Percentiles rank a stretch among this genome's conserved stretches.
These are phyloP conservation scores for Aspergillus neotritici DNA, from an alignment of 2,329 filamentous ascomycete genomes.

Conservation along the genomic window DNA sequence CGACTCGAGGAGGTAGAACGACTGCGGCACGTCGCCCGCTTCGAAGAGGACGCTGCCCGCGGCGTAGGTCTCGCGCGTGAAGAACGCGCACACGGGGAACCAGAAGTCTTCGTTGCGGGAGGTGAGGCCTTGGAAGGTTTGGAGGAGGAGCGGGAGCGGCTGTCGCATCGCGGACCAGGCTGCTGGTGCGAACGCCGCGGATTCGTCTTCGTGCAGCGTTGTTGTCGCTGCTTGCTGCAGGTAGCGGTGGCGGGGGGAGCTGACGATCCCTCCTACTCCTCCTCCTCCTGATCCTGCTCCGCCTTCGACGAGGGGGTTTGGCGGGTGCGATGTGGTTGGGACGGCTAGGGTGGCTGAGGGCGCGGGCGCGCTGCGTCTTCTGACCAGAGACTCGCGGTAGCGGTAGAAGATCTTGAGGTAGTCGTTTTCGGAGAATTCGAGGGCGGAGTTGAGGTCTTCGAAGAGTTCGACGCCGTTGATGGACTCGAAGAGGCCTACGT, in stretches of 20 bases:
- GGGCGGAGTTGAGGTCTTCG: conserved; percentile 82
- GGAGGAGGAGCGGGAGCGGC: conserved; percentile 82
- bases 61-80: conserved; percentile 61
- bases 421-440: conserved; percentile 94
- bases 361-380: conserved; percentile 10
- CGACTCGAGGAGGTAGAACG: conserved; percentile 85
- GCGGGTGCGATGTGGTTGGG: conserved; percentile 18
- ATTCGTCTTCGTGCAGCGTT: conserved; percentile 62
- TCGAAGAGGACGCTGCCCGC: conserved; percentile 71
- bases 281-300: conserved; percentile 7
- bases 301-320: conserved; percentile 39
- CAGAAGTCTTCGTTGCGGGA: conserved; percentile 90
- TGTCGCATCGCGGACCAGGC: conserved; percentile 86
- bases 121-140: conserved; percentile 88
- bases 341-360: conserved; percentile 22
- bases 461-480: conserved; percentile 73
- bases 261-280: conserved; percentile 40
- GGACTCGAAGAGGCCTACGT: conserved; percentile 74
- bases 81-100: conserved; percentile 74
- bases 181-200: conserved; percentile 47
- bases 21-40: conserved; percentile 68
- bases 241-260: conserved; percentile 74
- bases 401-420: conserved; percentile 75
- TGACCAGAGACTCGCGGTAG: conserved; percentile 52
- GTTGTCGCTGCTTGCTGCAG: conserved; percentile 72